A percentile compares a stretch with the other conserved stretches of the same genome.
phyloP scores from a whole-genome alignment of 2,329 filamentous ascomycete genomes.

The Tympanopsis confertula region DNA sequence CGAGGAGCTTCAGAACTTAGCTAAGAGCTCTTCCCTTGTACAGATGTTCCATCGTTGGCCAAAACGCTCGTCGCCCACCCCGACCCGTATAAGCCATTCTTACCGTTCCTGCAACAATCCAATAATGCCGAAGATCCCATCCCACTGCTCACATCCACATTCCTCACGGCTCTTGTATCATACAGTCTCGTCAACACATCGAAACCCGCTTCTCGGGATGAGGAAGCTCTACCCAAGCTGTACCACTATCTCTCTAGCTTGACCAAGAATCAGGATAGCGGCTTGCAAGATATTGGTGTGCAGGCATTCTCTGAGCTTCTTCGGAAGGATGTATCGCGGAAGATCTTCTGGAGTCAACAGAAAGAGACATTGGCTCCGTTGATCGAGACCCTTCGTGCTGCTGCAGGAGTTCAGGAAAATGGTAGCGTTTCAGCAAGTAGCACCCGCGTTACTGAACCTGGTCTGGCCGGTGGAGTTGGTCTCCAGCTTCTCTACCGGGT shows the following conservation, averaged over 20 bases:
- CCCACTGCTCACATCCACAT: slow-evolving; percentile 53
- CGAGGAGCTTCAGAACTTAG: not conserved
- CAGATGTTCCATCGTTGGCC: slow-evolving; percentile 50
- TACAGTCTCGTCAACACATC: slow-evolving; percentile 37
- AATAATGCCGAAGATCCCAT: slow-evolving; percentile 53
- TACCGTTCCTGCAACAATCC: slow-evolving; percentile 50
- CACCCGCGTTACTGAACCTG: slow-evolving; percentile 37
- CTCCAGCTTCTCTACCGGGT: slow-evolving; percentile 59
- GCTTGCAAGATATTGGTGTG: slow-evolving; percentile 58
- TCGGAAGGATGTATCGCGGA: slow-evolving; percentile 41
- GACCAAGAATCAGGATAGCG: slow-evolving; percentile 50
- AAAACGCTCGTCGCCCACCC: slow-evolving; percentile 44
- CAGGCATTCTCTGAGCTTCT: slow-evolving; percentile 54
- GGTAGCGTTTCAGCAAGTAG: slow-evolving; percentile 38
- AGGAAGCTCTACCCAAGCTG: slow-evolving; percentile 49
- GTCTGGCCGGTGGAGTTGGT: slow-evolving; percentile 48
- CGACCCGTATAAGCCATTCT: slow-evolving; percentile 49
- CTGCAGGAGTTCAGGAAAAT: slow-evolving; percentile 36
- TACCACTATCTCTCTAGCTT: slow-evolving; percentile 53
- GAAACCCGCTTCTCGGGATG: slow-evolving; percentile 39
- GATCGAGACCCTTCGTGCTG: slow-evolving; percentile 45
- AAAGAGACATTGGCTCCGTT: slow-evolving; percentile 49
- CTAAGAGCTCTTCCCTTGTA: slow-evolving; percentile 1
- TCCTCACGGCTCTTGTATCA: slow-evolving; percentile 50
- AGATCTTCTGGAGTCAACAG: slow-evolving; percentile 54